phyloP scores from a whole-genome alignment of 2,329 filamentous ascomycete species.

The Claviceps fusiformis region DNA sequence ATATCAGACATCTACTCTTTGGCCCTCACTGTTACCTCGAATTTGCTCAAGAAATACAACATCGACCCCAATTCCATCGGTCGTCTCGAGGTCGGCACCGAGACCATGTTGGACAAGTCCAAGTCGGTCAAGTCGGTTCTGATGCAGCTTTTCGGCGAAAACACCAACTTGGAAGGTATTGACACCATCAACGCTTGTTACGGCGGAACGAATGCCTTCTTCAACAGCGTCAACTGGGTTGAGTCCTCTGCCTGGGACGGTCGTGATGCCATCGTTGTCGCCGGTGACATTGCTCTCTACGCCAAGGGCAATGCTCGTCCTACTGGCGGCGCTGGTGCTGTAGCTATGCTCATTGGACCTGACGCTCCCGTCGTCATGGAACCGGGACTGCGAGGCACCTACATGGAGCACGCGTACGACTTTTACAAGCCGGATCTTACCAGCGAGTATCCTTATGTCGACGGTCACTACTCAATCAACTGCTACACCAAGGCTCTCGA shows the following conservation, averaged over 20 bases:
- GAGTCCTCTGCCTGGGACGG: constrained; percentile 82
- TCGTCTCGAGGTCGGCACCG: constrained; percentile 72
- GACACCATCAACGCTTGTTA: constrained; percentile 81
- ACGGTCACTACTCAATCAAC: constrained; percentile 69
- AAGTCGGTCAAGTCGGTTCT: constrained; percentile 82
- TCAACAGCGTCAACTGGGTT: constrained; percentile 76
- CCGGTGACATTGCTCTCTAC: constrained; percentile 74
- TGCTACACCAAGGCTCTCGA: constrained; percentile 76
- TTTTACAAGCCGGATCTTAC: constrained; percentile 85
- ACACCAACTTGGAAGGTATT: constrained; percentile 72
- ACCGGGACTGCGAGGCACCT: constrained; percentile 64
- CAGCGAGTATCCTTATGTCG: constrained; percentile 76
- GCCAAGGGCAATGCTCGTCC: constrained; percentile 72
- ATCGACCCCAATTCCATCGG: constrained; percentile 68
- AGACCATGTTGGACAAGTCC: constrained; percentile 79
- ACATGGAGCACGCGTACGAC: constrained; percentile 76
- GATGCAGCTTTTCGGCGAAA: constrained; percentile 76
- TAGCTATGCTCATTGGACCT: constrained; percentile 67
- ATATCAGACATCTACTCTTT: constrained; percentile 72
- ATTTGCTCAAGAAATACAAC: constrained; percentile 69
- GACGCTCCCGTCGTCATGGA: constrained; percentile 65
- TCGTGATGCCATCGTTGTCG: constrained; percentile 65
- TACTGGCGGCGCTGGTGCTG: constrained; percentile 66
- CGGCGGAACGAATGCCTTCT: constrained; percentile 70
- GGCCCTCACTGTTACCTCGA: constrained; percentile 62